phyloP scores from a whole-genome alignment of 495 filamentous ascomycete species.

The Parmelia sp. region DNA sequence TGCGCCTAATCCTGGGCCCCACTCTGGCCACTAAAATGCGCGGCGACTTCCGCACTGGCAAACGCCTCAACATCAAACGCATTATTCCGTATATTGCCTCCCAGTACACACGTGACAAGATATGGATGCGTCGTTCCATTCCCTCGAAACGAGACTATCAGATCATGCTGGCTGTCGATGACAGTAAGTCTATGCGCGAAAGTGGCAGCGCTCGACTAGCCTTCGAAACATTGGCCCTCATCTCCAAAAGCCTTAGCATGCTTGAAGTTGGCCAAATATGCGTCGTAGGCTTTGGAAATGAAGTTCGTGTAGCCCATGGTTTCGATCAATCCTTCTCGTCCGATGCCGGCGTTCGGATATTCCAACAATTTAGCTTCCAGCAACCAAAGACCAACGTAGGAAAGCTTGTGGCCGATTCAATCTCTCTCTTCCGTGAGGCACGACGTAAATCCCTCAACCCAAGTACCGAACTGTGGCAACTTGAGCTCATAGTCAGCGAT shows the following conservation, averaged over 20 bases:
- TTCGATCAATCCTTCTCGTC: slow-evolving; percentile 77
- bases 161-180: slow-evolving; percentile 94
- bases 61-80: slow-evolving; percentile 96
- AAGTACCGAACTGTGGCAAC: slow-evolving; percentile 89
- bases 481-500: slow-evolving; percentile 87
- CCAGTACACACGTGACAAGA: slow-evolving; percentile 97
- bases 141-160: slow-evolving; percentile 93
- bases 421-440: slow-evolving; percentile 74
- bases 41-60: slow-evolving; percentile 94
- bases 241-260: slow-evolving; percentile 76
- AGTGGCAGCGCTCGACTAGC: slow-evolving; percentile 63
- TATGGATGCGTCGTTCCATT: slow-evolving; percentile 93
- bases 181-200: slow-evolving; percentile 86
- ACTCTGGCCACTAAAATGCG: slow-evolving; percentile 94
- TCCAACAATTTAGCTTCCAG: slow-evolving; percentile 79
- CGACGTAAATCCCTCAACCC: slow-evolving; percentile 50
- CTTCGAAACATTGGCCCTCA: slow-evolving; percentile 85
- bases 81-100: slow-evolving; percentile 99
- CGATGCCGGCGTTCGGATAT: slow-evolving; percentile 72
- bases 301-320: slow-evolving; percentile 80
- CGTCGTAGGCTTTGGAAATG: slow-evolving; percentile 81
- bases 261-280: slow-evolving; percentile 88
- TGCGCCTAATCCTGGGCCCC: slow-evolving; percentile 89
- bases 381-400: slow-evolving; percentile 80
- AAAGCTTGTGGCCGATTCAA: slow-evolving; percentile 66